These are phyloP conservation scores for Ophiostoma montium DNA, from an alignment of 2,329 filamentous ascomycete species.

Conservation along the genomic window DNA sequence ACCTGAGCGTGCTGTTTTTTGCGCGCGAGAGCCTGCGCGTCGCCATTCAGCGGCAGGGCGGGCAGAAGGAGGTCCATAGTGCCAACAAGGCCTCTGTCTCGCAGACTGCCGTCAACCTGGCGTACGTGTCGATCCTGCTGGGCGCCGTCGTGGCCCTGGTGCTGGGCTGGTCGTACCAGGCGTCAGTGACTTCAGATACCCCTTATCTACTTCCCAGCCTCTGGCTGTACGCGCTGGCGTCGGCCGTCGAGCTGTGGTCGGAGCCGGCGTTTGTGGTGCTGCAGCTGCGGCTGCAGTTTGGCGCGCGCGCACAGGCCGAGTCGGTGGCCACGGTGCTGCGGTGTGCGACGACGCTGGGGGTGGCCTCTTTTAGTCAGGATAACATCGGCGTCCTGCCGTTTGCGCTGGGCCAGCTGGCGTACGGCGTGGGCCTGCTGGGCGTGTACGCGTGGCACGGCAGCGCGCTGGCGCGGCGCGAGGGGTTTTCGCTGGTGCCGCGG, in stretches of 20 bases:
- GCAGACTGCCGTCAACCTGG: conserved; percentile 78
- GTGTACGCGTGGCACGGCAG: conserved; percentile 56
- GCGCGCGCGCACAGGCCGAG: conserved; percentile 68
- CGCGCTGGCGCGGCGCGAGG: conserved; percentile 36
- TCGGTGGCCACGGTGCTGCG: conserved; percentile 65
- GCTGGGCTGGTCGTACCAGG: conserved; percentile 55
- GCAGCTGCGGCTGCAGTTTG: conserved; percentile 69
- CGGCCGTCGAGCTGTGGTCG: conserved; percentile 60
- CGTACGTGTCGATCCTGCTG: conserved; percentile 61
- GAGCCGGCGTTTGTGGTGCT: conserved; percentile 85
- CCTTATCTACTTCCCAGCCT: conserved; percentile 47
- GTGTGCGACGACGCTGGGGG: conserved; percentile 59
- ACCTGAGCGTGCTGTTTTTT: conserved; percentile 88
- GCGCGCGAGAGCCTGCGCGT: conserved; percentile 81
- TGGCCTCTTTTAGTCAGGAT: conserved; percentile 35
- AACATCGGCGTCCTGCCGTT: conserved; percentile 73
- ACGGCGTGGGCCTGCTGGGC: conserved; percentile 51
- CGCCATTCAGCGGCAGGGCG: conserved; percentile 67
- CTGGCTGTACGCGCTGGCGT: conserved; percentile 40
- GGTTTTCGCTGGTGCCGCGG: conserved; percentile 55
- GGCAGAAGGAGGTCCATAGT: background rate
- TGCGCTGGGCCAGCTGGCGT: conserved; percentile 70
- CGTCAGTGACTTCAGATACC: conserved; percentile 37
- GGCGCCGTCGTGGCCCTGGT: conserved; percentile 50
- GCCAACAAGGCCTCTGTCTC: conserved; percentile 21